These are phyloP conservation scores for Globisporangium solare DNA, from an alignment of 352 stramenopile species.

Conservation along the genomic window DNA sequence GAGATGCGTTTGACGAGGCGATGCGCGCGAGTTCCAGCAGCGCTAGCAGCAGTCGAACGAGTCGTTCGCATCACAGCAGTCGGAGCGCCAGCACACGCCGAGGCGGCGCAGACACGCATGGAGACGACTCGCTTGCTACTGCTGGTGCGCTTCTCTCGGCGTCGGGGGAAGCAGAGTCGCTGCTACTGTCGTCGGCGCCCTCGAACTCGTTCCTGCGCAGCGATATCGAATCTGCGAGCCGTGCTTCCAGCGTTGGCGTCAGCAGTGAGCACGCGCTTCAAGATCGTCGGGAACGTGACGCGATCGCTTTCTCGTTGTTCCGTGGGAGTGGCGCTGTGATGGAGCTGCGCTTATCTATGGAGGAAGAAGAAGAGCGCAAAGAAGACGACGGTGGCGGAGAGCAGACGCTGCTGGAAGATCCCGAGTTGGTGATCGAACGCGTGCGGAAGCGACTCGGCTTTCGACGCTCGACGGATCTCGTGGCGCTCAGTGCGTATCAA, in stretches of 20 bases:
- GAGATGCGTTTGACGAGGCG: neutral
- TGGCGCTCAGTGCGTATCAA: neutral
- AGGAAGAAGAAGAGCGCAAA: conserved; percentile 15
- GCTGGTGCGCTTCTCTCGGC: too few relatives aligned
- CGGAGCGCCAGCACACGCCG: neutral
- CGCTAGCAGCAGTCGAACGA: conserved; percentile 6
- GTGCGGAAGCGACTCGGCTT: conserved; percentile 50
- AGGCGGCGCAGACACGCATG: too few relatives aligned
- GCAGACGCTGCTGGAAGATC: conserved; percentile 27
- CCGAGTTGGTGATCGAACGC: conserved; percentile 54
- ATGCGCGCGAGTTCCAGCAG: neutral
- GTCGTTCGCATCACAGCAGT: conserved; percentile 17
- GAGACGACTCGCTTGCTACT: too few relatives aligned
- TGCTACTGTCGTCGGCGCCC: neutral
- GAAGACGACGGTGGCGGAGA: neutral
- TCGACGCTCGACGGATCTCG: neutral
- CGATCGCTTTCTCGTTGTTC: too few relatives aligned
- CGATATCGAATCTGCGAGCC: neutral
- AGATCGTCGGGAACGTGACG: neutral
- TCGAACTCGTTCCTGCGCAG: neutral
- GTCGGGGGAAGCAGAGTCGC: neutral
- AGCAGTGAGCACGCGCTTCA: neutral
- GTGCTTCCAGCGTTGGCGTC: neutral
- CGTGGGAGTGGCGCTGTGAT: neutral
- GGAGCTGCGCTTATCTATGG: neutral